Evolutionary conservation across 1,284 basidiomycete species (phyloP).

Genomic region (Puccinia hordei): DNA sequence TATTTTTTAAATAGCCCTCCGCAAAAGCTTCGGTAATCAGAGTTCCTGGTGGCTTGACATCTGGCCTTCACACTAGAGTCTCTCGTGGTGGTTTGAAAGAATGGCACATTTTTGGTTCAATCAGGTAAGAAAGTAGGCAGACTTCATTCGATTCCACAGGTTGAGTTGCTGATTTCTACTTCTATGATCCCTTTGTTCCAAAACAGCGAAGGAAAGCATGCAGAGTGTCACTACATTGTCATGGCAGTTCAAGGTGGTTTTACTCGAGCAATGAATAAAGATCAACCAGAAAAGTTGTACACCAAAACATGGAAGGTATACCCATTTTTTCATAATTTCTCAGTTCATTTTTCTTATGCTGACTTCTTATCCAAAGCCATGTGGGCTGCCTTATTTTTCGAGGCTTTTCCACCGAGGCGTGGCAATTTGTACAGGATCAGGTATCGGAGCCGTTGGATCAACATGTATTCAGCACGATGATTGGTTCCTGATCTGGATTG

Average conservation of each 20-base stretch:
- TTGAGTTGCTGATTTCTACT: background rate
- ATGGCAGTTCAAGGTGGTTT: constrained; percentile 51
- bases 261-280: constrained; percentile 46
- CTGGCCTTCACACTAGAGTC: constrained; percentile 46
- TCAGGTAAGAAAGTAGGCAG: constrained; percentile 26
- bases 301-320: constrained; percentile 51
- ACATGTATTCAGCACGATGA: constrained; percentile 71
- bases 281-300: constrained; percentile 39
- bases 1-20: constrained; percentile 24
- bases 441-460: constrained; percentile 72
- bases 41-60: constrained; percentile 50
- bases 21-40: constrained; percentile 40
- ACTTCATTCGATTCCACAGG: background rate
- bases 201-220: constrained; percentile 41
- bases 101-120: constrained; percentile 52
- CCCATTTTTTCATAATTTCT: background rate
- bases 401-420: constrained; percentile 72
- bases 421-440: constrained; percentile 75
- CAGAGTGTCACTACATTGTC: constrained; percentile 50
- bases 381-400: constrained; percentile 76
- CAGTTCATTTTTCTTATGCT: background rate
- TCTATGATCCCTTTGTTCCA: background rate
- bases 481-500: constrained; percentile 74
- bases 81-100: constrained; percentile 44
- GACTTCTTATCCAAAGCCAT: constrained; percentile 63